Evolutionary conservation across 225 moss, liverwort and hornwort genomes (phyloP), one percentile per base, ranked within the genome.

Genomic region (Ulota crispa): DNA sequence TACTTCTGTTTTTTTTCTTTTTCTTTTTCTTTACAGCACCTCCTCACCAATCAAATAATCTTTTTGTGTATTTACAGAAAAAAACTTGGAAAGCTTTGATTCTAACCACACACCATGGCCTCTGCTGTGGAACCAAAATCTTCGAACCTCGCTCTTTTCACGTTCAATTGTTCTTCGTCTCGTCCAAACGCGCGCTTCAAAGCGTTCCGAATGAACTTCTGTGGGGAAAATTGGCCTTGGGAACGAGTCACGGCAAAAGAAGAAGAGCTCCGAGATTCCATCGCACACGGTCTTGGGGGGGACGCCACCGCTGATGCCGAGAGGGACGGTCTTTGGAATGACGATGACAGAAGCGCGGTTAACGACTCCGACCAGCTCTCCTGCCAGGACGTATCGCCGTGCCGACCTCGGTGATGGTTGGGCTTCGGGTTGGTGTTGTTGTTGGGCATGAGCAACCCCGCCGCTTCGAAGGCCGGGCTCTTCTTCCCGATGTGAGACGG

Each of bases 71-170:
- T 85, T 11, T 82, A 88, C 87, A 87, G 0, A 2, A 43, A 0
- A 16, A n/a, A 0, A 0, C 4, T 20, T 4, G 16, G 28, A 9
- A 55, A 59, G 0, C 9, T 16, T 0, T 5, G n/a, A 5, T 28
- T 53, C 80, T 83, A 89, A 15, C 78, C 84, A 80, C 86, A 89
- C 47, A 87, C 89, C 86, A 89, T 89, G 70, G 86, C 82, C 84
- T 87, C 89, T 47, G 64, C 82, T 6, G 84, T 77, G 73, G 84
- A 84, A 3, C 50, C 79, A 2, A 83, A 86, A 19, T 83, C 83
- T 5, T 86, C 89, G 31, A 87, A 82, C 69, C 86, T 73, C 43
- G 84, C 77, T 14, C 77, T 59, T 31, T 89, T 89, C 52, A 39
- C 39, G 39, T n/a, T n/a, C n/a, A 9, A 9, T 39, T 39, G 24